Percentiles rank a stretch among this genome's conserved stretches.
These are phyloP conservation scores for Trypanosoma cruzi DNA, from an alignment of 208 protist species.

Conservation along the genomic window DNA sequence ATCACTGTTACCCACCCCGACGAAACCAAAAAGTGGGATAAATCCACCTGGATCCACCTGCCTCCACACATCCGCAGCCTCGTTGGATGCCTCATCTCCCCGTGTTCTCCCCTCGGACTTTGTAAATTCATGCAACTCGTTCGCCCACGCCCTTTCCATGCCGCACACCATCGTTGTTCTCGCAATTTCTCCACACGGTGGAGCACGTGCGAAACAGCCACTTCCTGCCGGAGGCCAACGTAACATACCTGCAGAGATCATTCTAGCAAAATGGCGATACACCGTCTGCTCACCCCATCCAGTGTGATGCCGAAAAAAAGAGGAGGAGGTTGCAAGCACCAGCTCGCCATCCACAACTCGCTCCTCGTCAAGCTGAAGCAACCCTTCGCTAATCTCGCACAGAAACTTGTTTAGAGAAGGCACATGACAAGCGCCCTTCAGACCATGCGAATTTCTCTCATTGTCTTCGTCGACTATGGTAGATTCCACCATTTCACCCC, in stretches of 20 bases:
- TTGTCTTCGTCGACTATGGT: not conserved
- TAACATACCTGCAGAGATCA: slow-evolving; percentile 17
- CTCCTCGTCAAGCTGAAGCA: slow-evolving; percentile 16
- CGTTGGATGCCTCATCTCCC: not conserved
- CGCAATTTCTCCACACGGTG: not conserved
- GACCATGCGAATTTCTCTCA: not conserved
- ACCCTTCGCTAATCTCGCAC: slow-evolving; percentile 20
- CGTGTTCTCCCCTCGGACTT: not conserved
- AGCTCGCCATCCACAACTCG: slow-evolving; percentile 30
- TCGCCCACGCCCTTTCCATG: slow-evolving; percentile 11
- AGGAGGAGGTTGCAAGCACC: not conserved
- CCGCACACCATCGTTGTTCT: slow-evolving; percentile 18
- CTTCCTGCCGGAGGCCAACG: not conserved
- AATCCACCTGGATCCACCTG: slow-evolving; percentile 12
- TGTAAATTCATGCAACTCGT: slow-evolving; percentile 3
- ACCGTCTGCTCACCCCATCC: not conserved
- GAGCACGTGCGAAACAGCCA: not conserved
- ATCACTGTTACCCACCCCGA: slow-evolving; percentile 6
- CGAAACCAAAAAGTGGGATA: slow-evolving; percentile 33
- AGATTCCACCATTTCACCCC: not conserved
- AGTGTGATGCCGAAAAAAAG: not conserved
- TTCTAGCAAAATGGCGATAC: slow-evolving; percentile 14
- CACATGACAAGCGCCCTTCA: slow-evolving; percentile 46
- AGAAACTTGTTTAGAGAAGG: slow-evolving; percentile 52
- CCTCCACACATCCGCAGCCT: slow-evolving; percentile 1